Percentiles rank a stretch among this genome's conserved stretches.
Evolutionary conservation across 2,329 filamentous ascomycete species (phyloP).

Genomic region (Monosporascus cannonballus): DNA sequence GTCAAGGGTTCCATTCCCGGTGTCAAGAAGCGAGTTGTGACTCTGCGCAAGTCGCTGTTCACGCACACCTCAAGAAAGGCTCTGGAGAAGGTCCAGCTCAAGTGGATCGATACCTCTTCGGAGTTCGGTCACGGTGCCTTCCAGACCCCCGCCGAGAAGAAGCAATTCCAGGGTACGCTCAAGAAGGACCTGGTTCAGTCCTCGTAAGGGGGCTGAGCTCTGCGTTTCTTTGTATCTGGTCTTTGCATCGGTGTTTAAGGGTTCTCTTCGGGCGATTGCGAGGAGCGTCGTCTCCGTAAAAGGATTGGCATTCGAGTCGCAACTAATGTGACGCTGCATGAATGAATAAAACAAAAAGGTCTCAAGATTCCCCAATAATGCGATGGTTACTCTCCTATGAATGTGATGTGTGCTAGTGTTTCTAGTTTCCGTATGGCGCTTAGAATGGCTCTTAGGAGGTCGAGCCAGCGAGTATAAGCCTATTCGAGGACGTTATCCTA

Average conservation of each 20-base stretch:
- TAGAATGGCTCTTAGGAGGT: too few relatives aligned
- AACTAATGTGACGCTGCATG: constrained; percentile 30
- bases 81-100: constrained; percentile 98
- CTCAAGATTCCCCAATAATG: constrained; percentile 12
- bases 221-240: constrained; percentile 38
- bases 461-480: too few relatives aligned
- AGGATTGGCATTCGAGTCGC: constrained; percentile 26
- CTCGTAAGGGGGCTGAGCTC: constrained; percentile 26
- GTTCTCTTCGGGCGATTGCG: constrained; percentile 33
- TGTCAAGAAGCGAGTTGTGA: constrained; percentile 99
- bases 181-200: constrained; percentile 81
- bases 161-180: constrained; percentile 93
- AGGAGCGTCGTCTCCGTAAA: constrained; percentile 21
- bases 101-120: constrained; percentile 99
- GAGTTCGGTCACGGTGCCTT: constrained; percentile 99
- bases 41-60: constrained; percentile 98
- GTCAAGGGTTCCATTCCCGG: constrained; percentile 97
- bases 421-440: too few relatives aligned
- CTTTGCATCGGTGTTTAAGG: constrained; percentile 51
- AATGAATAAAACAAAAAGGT: constrained; percentile 20
- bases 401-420: too few relatives aligned
- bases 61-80: constrained; percentile 91
- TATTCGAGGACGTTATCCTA: too few relatives aligned
- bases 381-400: neutral
- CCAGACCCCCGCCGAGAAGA: constrained; percentile 98